phyloP scores from a whole-genome alignment of 306 rosid species.

The Pachyrhizus erosus region DNA sequence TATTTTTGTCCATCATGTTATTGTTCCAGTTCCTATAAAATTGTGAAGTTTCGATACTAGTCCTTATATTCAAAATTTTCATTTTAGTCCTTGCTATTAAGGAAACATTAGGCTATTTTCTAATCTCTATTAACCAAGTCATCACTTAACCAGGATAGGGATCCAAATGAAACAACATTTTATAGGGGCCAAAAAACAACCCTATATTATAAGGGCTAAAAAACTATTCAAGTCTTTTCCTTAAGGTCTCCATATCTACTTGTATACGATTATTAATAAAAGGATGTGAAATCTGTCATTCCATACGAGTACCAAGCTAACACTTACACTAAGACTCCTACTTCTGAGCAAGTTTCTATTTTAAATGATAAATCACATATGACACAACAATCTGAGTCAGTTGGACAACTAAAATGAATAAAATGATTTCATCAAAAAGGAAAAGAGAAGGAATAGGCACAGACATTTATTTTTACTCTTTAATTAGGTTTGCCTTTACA shows the following conservation, averaged over 20 bases:
- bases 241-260: background rate
- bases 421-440: constrained; percentile 13
- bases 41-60: background rate
- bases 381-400: background rate
- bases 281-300: constrained; percentile 14
- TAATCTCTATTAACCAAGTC: background rate
- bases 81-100: background rate
- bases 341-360: background rate
- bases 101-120: background rate
- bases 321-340: background rate
- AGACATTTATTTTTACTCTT: background rate
- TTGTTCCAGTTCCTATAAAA: background rate
- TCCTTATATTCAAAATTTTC: background rate
- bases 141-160: background rate
- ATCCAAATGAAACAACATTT: background rate
- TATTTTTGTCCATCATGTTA: background rate
- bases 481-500: background rate
- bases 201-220: too few species aligned
- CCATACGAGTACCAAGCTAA: background rate
- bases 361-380: background rate
- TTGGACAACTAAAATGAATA: constrained; percentile 15
- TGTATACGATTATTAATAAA: background rate
- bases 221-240: background rate
- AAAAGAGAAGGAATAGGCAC: background rate
- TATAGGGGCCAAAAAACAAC: background rate